These are phyloP conservation scores for Syzygium syzygioides DNA, from an alignment of 441 rosid species.

Conservation along the genomic window DNA sequence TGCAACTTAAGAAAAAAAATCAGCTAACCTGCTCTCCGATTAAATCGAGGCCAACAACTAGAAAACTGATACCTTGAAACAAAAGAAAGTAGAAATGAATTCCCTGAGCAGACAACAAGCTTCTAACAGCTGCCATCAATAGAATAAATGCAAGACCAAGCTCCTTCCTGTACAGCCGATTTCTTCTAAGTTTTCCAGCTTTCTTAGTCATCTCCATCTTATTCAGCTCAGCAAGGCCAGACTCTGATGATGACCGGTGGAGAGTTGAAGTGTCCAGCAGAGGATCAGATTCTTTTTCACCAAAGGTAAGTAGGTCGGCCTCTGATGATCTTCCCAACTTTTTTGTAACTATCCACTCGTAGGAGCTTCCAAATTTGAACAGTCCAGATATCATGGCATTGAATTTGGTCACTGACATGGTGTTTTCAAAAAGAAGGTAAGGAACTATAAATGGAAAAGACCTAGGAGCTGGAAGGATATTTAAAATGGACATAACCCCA, in stretches of 20 bases:
- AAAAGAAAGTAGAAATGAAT: slow-evolving; percentile 88
- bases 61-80: slow-evolving; percentile 82
- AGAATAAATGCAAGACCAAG: slow-evolving; percentile 72
- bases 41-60: slow-evolving; percentile 84
- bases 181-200: slow-evolving; percentile 36
- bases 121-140: slow-evolving; percentile 66
- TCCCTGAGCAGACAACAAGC: slow-evolving; percentile 87
- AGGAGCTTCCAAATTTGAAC: slow-evolving; percentile 71
- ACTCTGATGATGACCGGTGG: slow-evolving; percentile 64
- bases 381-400: slow-evolving; percentile 92
- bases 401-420: slow-evolving; percentile 95
- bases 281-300: slow-evolving; percentile 54
- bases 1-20: not conserved
- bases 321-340: slow-evolving; percentile 90
- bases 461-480: slow-evolving; percentile 77
- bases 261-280: slow-evolving; percentile 26
- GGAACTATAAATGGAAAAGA: slow-evolving; percentile 90
- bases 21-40: slow-evolving; percentile 87
- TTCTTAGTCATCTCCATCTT: slow-evolving; percentile 50
- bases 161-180: slow-evolving; percentile 75
- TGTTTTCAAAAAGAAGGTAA: slow-evolving; percentile 83
- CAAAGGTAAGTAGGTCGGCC: slow-evolving; percentile 68
- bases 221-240: slow-evolving; percentile 62
- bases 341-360: slow-evolving; percentile 90
- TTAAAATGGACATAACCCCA: slow-evolving; percentile 73